Evolutionary conservation across 2,329 filamentous ascomycete species (phyloP).

Genomic region (Penicillium freii): DNA sequence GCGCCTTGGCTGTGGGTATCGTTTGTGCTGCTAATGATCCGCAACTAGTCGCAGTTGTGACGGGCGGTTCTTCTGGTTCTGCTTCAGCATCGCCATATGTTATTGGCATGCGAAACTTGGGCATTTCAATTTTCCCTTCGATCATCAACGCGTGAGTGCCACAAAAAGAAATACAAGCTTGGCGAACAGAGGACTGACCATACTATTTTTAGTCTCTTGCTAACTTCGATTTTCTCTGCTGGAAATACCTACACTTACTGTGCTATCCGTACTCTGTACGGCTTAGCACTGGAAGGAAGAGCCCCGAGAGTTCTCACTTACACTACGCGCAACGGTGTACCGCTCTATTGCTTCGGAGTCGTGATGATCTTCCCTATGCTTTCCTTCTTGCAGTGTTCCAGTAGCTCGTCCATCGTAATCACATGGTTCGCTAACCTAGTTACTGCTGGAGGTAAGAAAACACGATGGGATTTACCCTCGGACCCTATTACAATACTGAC

Average conservation of each 20-base stretch:
- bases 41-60: slow-evolving; percentile 11
- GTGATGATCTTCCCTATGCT: slow-evolving; percentile 56
- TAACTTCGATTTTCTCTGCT: slow-evolving; percentile 57
- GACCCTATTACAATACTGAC: not conserved
- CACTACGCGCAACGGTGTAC: slow-evolving; percentile 61
- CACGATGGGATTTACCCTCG: not conserved
- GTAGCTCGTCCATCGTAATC: slow-evolving; percentile 51
- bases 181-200: not conserved
- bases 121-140: slow-evolving; percentile 54
- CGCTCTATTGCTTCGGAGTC: slow-evolving; percentile 57
- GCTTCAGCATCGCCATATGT: slow-evolving; percentile 63
- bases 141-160: slow-evolving; percentile 53
- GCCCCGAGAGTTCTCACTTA: slow-evolving; percentile 57
- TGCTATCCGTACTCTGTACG: slow-evolving; percentile 54
- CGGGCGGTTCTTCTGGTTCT: slow-evolving; percentile 15
- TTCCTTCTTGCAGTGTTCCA: slow-evolving; percentile 54
- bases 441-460: slow-evolving; percentile 51
- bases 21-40: slow-evolving; percentile 65
- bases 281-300: slow-evolving; percentile 53
- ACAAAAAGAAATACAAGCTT: not conserved
- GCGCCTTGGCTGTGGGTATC: slow-evolving; percentile 67
- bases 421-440: slow-evolving; percentile 58
- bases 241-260: slow-evolving; percentile 58
- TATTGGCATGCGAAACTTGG: slow-evolving; percentile 59
- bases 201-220: slow-evolving; percentile 31